phyloP scores from a whole-genome alignment of 2,329 filamentous ascomycete genomes.

The Conoideocrella luteorostrata region DNA sequence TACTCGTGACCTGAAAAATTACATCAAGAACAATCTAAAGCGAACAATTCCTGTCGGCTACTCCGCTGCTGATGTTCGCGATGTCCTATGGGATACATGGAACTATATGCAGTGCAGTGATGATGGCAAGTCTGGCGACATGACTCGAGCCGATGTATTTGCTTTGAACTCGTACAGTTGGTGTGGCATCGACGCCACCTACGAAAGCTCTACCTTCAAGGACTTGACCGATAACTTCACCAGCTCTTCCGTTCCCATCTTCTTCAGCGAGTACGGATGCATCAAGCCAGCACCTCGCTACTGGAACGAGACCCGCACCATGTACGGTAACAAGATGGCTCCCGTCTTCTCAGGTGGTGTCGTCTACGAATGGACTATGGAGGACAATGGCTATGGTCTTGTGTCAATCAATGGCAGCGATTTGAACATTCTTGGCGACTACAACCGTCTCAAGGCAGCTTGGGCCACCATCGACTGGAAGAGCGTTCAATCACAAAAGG shows the following conservation, averaged over 20 bases:
- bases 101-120: slow-evolving; percentile 67
- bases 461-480: slow-evolving; percentile 69
- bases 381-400: slow-evolving; percentile 59
- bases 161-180: slow-evolving; percentile 70
- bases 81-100: slow-evolving; percentile 66
- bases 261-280: slow-evolving; percentile 80
- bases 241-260: slow-evolving; percentile 62
- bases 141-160: slow-evolving; percentile 66
- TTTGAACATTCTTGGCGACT: slow-evolving; percentile 57
- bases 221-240: slow-evolving; percentile 59
- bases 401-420: slow-evolving; percentile 55
- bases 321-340: slow-evolving; percentile 67
- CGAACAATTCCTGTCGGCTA: slow-evolving; percentile 71
- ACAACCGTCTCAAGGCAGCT: slow-evolving; percentile 67
- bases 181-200: slow-evolving; percentile 57
- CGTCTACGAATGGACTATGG: slow-evolving; percentile 75
- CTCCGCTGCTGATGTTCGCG: slow-evolving; percentile 72
- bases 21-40: slow-evolving; percentile 64
- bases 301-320: slow-evolving; percentile 68
- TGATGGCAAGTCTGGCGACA: slow-evolving; percentile 45
- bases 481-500: slow-evolving; percentile 56
- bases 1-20: slow-evolving; percentile 74
- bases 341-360: slow-evolving; percentile 66
- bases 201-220: slow-evolving; percentile 56
- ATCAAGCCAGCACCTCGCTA: slow-evolving; percentile 63